phyloP scores from a whole-genome alignment of 1,139 yeast species.

The Meyerozyma guilliermondii region DNA sequence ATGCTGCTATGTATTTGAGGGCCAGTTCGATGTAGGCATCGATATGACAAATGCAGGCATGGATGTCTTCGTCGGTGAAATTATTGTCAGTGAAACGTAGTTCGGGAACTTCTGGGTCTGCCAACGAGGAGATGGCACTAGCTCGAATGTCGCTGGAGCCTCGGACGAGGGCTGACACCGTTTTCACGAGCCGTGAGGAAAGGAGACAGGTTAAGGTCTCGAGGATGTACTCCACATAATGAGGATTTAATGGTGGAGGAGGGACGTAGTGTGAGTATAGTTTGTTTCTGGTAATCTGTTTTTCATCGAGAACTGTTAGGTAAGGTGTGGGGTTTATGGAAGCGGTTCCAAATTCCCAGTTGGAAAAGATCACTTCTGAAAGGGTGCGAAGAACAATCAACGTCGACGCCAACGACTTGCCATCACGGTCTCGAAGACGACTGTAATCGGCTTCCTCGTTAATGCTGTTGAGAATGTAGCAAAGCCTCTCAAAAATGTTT shows the following conservation, averaged over 20 bases:
- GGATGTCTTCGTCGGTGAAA: neutral
- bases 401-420: conserved; percentile 28
- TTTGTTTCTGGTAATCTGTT: neutral
- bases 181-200: neutral
- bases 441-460: conserved; percentile 23
- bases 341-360: conserved; percentile 19
- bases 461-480: conserved; percentile 20
- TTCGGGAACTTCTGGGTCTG: neutral
- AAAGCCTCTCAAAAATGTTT: conserved; percentile 20
- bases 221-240: conserved; percentile 14
- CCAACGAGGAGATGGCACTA: neutral
- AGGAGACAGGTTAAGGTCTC: conserved; percentile 11
- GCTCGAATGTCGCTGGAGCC: neutral
- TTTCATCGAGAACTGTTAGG: neutral
- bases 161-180: neutral
- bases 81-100: neutral
- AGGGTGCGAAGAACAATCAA: conserved; percentile 30
- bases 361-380: conserved; percentile 22
- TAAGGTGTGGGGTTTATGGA: neutral
- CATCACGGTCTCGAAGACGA: conserved; percentile 28
- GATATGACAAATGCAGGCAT: conserved; percentile 23
- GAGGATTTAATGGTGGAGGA: conserved; percentile 14
- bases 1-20: conserved; percentile 47
- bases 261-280: neutral
- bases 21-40: conserved; percentile 43